Base-by-base conservation (phyloP, 805 yeast species). In the Hemisphaericaspora nanyangensis region DNA sequence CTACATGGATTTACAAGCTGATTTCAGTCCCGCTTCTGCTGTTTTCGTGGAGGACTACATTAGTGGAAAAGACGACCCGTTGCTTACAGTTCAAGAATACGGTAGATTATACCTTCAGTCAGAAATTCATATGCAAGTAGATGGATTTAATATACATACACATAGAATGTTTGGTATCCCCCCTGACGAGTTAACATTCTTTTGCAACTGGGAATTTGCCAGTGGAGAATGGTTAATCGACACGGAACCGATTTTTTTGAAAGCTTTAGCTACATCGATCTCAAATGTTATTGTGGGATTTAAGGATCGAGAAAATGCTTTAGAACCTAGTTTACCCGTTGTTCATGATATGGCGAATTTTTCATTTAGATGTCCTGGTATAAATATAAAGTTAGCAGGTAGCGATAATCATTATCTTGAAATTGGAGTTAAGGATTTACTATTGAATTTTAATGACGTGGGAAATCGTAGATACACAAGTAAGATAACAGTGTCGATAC, bases 81-180 rank as follows among this genome's bases (percentile, higher is more conserved):
- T 60, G 3, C 60, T 54, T 41, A 54, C 57, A 34, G 54, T 57
- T 5, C 43, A 55, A 17, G 35, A 48, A 40, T 51, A 70, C 45
- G 42, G 40, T 5, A 40, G 43, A n/a, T 18, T 33, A n/a, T 43
- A 43, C 24, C 27, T 49, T 5, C 26, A 31, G 6, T 25, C 35
- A 5, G 31, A 11, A 0, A 70, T 80, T 1, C 78, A 79, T 31
- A 49, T 85, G 22, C 48, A 56, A 3, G 69, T 85, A 35, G 84
- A 82, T 51, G 80, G 82, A 1, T 54, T 84, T 10, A 53, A 72
- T 2, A 69, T 87, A 17, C 95, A 86, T 58, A 95, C 96, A 1
- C 96, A 91, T 58, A 71, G 98, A 52, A 80, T 90, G 81, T 88
- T 88, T 65, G 99, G 99, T 0, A 56, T 88, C 2, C 96, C 96